Base-by-base conservation (phyloP, 148 eudicot genomes). In the Rhododendron henanense region DNA sequence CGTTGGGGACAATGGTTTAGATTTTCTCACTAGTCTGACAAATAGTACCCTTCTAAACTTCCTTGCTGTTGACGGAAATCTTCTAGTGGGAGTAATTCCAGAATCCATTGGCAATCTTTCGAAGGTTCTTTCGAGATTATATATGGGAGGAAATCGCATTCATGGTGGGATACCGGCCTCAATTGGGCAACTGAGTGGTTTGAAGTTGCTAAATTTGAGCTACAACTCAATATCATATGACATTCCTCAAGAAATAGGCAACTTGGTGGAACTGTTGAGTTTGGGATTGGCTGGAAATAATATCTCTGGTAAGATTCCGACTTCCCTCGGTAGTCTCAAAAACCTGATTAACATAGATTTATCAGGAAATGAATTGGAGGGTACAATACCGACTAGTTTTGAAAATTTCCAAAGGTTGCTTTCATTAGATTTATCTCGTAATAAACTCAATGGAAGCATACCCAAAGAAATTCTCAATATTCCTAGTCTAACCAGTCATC, bases 401-500 rank as follows among this genome's bases (percentile, higher is more conserved):
- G 88, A 83, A 33, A 88, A 83, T 55, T 85, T 90, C 3, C 8
- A 82, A 31, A 65, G 53, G 44, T 79, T 93, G 45, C 44, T 41
- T 41, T 41, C 44, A 41, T 41, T 41, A 41, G 44, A 92, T 50
- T 88, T 93, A 10, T 92, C 93, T 10, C 14, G 84, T 50, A 93
- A 93, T 50, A 87, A 55, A 83, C 89, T 91, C 39, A 89, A 85
- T 79, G 96, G 93, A 53, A 92, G 77, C 88, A 89, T 93, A 81
- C 92, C 94, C 3, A 77, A 16, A 85, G 91, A 85, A 57, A 61
- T 89, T 75, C 55, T 92, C 67, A 86, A 39, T 78, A 84, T 89
- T 21, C 85, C 74, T 1, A 50, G 83, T 81, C 84, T 92, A 48
- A 86, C 84, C 65, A 87, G 31, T 13, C 83, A 84, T 39, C 77